A percentile compares a stretch with the other conserved stretches of the same genome.
These are phyloP conservation scores for Pseudocercospora macadamiae DNA, from an alignment of 2,329 filamentous ascomycete species.

Conservation along the genomic window DNA sequence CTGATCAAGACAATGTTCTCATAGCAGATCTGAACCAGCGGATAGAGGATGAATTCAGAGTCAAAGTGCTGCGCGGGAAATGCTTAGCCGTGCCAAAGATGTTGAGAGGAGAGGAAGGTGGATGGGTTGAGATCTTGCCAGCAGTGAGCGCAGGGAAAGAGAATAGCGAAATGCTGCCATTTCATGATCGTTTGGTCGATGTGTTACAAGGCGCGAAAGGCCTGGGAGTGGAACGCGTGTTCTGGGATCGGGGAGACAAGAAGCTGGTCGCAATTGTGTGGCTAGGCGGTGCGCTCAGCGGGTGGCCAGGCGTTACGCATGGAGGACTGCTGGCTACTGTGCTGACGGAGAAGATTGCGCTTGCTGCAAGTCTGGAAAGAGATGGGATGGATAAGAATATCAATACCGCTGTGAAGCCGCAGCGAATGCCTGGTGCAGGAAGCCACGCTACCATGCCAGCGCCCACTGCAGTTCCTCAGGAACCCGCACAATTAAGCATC, in stretches of 20 bases:
- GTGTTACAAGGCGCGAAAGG: conserved; percentile 45
- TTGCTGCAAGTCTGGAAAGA: conserved; percentile 61
- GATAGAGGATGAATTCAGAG: conserved; percentile 53
- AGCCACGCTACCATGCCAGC: conserved; percentile 36
- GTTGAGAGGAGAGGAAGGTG: conserved; percentile 35
- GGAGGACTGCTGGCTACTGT: conserved; percentile 71
- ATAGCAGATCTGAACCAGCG: conserved; percentile 46
- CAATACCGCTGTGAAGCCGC: conserved; percentile 32
- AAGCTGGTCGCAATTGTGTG: conserved; percentile 67
- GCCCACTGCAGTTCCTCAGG: conserved; percentile 20
- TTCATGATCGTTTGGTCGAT: conserved; percentile 31
- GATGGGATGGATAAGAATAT: conserved; percentile 17
- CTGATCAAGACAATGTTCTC: conserved; percentile 47
- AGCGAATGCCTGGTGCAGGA: conserved; percentile 36
- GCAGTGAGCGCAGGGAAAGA: conserved; percentile 12
- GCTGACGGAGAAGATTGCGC: conserved; percentile 70
- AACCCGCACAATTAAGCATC: conserved; percentile 50
- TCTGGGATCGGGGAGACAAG: conserved; percentile 62
- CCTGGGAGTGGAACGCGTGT: conserved; percentile 61
- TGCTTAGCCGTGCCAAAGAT: conserved; percentile 40
- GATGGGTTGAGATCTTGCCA: conserved; percentile 38
- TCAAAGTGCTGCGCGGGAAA: conserved; percentile 52
- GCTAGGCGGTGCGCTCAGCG: conserved; percentile 65
- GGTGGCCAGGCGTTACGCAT: conserved; percentile 74
- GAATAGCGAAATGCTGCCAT: conserved; percentile 14